Conservation (phyloP, 2,329 filamentous ascomycete genomes). For the Didymella glomerata region DNA sequence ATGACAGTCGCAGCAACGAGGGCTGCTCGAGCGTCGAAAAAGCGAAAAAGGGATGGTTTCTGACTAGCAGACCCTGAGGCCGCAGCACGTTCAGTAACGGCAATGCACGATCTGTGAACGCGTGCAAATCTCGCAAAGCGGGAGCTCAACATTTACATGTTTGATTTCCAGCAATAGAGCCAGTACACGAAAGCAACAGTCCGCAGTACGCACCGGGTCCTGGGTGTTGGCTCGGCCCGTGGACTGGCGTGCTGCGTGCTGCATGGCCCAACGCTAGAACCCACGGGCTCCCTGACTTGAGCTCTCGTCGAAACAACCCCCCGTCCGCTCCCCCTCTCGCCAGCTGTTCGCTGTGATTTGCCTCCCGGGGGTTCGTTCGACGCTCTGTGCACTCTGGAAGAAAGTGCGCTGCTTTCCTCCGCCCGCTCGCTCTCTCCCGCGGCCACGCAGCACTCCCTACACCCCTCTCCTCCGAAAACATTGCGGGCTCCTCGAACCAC, state of each 20-base stretch:
- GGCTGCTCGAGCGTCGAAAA: conserved; percentile 1
- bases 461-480: conserved; percentile 26
- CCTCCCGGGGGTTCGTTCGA: conserved; percentile 21
- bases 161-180: conserved; percentile 4
- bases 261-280: conserved; percentile 21
- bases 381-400: conserved; percentile 28
- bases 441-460: conserved; percentile 22
- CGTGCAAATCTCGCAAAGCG: conserved; percentile 3
- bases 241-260: conserved; percentile 13
- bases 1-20: neutral
- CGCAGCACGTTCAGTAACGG: conserved; percentile 14
- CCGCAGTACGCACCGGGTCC: conserved; percentile 16
- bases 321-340: conserved; percentile 29
- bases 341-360: conserved; percentile 26
- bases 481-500: conserved; percentile 27
- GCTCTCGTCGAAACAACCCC: conserved; percentile 26
- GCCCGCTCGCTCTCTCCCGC: conserved; percentile 22
- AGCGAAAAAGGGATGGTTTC: conserved; percentile 11
- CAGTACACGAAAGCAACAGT: neutral
- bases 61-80: conserved; percentile 11
- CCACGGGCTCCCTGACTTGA: conserved; percentile 40
- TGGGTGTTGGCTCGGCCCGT: conserved; percentile 21
- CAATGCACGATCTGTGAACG: conserved; percentile 5
- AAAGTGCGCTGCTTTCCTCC: conserved; percentile 24
- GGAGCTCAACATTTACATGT: conserved; percentile 1